Evolutionary conservation across 306 rosid species (phyloP), one percentile per base, ranked within the genome.

Genomic region (Fragaria iinumae): DNA sequence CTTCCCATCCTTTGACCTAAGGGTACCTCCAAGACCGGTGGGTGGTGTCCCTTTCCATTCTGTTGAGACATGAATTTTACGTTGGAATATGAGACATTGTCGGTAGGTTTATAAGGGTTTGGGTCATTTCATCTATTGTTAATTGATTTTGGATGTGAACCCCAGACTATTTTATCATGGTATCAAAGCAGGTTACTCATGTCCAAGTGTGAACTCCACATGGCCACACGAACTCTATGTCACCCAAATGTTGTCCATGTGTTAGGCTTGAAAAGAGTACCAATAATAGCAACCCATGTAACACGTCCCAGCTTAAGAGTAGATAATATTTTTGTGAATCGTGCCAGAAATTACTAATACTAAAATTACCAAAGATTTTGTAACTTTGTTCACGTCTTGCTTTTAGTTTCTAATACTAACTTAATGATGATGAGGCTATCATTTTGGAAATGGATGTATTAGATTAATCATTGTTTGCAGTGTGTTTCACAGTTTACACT

Each of bases 1-100:
- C 78, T 86, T 83, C 86, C 74, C 48, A 11, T 32, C 7, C 53
- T 6, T 47, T 73, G 32, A 59, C 63, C 80, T 56, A 69, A 65
- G 29, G 8, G 78, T 23, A 44, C 52, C 70, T 18, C 18, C 63
- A 34, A 44, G 65, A 65, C 80, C 21, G 47, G 75, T 80, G 10
- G 75, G 12, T 45, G 21, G 11, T 48, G 32, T 8, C 59, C 2
- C 65, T 59, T 59, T 21, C 38, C 66, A 60, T 12, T 38, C 41
- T 32, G 34, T 32, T 1, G 32, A 29, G 32, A 27, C 1, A 27
- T 27, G 0, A 27, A 27, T 27, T 1, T 1, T 1, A 27, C 29
- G 1, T 27, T 1, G 29, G 29, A 1, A 27, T 27, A 27, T 27
- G 29, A 27, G 29, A 27, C 0, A 0, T 27, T 27, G 29, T 1